Evolutionary conservation across 2,329 filamentous ascomycete genomes (phyloP).

Genomic region (Fusarium nematophilum): DNA sequence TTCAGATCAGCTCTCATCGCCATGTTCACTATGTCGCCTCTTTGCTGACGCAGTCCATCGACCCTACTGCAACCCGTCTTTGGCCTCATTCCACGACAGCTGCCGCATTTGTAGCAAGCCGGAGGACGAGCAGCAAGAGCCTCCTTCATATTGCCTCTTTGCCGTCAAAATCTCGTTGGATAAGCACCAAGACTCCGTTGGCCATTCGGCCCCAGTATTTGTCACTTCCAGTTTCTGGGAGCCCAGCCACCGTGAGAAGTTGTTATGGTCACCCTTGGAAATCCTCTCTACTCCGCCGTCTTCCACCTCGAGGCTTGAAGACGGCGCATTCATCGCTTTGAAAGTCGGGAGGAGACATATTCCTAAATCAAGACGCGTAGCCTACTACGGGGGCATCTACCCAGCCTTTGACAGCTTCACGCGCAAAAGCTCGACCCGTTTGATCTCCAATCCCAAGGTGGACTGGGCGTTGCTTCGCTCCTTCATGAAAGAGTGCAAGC

Average conservation of each 20-base stretch:
- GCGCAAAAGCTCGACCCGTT: neutral
- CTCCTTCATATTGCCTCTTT: neutral
- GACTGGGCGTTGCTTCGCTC: neutral
- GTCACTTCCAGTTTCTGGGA: too few relatives aligned
- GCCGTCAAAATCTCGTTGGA: neutral
- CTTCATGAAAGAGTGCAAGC: neutral
- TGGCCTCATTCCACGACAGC: constrained; percentile 1
- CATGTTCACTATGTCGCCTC: constrained; percentile 1
- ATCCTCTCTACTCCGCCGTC: too few relatives aligned
- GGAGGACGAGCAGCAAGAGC: neutral
- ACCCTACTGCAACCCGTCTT: constrained; percentile 1
- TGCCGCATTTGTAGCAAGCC: neutral
- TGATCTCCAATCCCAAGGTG: neutral
- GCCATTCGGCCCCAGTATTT: neutral
- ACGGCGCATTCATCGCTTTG: constrained; percentile 4
- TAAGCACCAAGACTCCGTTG: neutral
- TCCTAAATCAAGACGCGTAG: neutral
- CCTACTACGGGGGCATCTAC: constrained; percentile 8
- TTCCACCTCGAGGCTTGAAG: too few relatives aligned
- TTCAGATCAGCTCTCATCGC: neutral
- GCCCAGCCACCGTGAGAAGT: too few relatives aligned
- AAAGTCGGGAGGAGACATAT: neutral
- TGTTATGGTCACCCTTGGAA: too few relatives aligned
- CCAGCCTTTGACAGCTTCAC: neutral
- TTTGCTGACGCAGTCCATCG: constrained; percentile 4